These are phyloP conservation scores for Paramecium sexaurelia DNA, from an alignment of 73 alveolate species.

Conservation along the genomic window DNA sequence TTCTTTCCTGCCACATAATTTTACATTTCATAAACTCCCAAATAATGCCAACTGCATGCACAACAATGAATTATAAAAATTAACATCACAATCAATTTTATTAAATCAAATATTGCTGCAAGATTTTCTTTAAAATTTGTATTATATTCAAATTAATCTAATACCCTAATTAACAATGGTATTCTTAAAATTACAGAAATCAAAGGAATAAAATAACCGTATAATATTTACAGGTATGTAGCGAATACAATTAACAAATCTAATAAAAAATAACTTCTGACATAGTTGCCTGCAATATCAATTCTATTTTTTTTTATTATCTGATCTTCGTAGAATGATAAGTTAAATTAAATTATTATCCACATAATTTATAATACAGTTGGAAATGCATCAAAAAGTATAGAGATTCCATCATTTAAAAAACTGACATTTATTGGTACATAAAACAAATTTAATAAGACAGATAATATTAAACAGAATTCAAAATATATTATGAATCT, in stretches of 20 bases:
- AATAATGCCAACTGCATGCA: slow-evolving; percentile 66
- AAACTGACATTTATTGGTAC: slow-evolving; percentile 26
- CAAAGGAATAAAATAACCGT: not conserved
- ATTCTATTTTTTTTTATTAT: not conserved
- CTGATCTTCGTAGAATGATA: not conserved
- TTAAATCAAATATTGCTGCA: slow-evolving; percentile 34
- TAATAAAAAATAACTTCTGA: slow-evolving; percentile 20
- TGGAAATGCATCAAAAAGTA: not conserved
- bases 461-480: not conserved
- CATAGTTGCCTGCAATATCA: slow-evolving; percentile 13
- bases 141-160: slow-evolving; percentile 46
- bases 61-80: slow-evolving; percentile 55
- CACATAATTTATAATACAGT: not conserved
- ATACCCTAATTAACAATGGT: not conserved
- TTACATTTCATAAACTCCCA: slow-evolving; percentile 12
- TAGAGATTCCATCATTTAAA: not conserved
- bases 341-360: not conserved
- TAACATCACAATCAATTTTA: slow-evolving; percentile 43
- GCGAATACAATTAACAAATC: slow-evolving; percentile 13
- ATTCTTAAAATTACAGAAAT: not conserved
- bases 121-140: slow-evolving; percentile 1
- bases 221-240: not conserved
- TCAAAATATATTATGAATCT: slow-evolving; percentile 1
- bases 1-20: not conserved
- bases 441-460: slow-evolving; percentile 22